phyloP scores from a whole-genome alignment of 345 rosid genomes.

The Brassica rapa region DNA sequence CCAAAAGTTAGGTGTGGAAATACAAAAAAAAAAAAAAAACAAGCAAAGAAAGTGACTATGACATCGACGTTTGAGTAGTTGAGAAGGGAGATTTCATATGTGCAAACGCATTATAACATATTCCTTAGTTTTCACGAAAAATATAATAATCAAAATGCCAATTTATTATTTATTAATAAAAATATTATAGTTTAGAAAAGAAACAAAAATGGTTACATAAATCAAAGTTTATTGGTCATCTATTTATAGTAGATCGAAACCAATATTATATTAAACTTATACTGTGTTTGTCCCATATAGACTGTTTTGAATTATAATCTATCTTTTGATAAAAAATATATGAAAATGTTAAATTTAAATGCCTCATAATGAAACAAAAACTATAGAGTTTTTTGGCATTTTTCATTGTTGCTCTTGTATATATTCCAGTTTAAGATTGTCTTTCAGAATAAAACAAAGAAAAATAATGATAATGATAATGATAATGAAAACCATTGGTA shows the following conservation, averaged over 20 bases:
- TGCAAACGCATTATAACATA: conserved; percentile 40
- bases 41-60: conserved; percentile 35
- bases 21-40: conserved; percentile 11
- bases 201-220: neutral
- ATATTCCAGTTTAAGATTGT: neutral
- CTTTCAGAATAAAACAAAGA: neutral
- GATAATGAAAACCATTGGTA: neutral
- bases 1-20: conserved; percentile 39
- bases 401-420: neutral
- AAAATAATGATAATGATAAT: neutral
- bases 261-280: neutral
- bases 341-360: neutral
- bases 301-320: neutral
- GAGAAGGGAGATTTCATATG: conserved; percentile 41
- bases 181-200: neutral
- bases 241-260: neutral
- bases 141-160: conserved; percentile 18
- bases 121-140: conserved; percentile 42
- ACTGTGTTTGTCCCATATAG: neutral
- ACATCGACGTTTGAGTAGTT: conserved; percentile 44
- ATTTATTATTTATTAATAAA: neutral
- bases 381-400: neutral
- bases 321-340: neutral
- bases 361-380: neutral
- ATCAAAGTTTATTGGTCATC: conserved; percentile 1